Evolutionary conservation across 306 rosid species (phyloP).

Genomic region (Quercus wislizeni): DNA sequence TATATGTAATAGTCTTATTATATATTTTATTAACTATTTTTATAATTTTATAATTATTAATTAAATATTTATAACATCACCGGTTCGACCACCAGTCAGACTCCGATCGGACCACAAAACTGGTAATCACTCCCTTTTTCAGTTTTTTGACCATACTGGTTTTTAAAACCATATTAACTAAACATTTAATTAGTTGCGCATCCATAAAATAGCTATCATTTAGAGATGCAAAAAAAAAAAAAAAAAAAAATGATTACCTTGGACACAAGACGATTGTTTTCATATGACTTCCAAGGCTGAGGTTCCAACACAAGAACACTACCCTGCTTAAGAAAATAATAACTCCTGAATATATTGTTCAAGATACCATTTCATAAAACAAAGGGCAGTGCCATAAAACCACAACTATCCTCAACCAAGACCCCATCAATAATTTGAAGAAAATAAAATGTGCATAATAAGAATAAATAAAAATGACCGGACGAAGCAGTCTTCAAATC

Average conservation of each 20-base stretch:
- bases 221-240: background rate
- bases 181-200: background rate
- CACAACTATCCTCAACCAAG: background rate
- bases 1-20: no score
- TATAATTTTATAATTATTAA: no score
- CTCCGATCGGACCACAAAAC: no score
- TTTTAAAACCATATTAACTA: no score
- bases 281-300: slow-evolving; percentile 95
- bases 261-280: slow-evolving; percentile 37
- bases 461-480: slow-evolving; percentile 41
- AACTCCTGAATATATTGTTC: background rate
- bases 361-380: background rate
- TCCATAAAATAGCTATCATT: background rate
- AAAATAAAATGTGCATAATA: background rate
- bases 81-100: no score
- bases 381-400: background rate
- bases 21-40: no score
- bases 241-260: slow-evolving; percentile 35
- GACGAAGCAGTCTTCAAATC: slow-evolving; percentile 77
- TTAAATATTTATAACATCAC: no score
- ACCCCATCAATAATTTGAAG: background rate
- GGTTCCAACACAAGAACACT: slow-evolving; percentile 92
- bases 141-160: no score
- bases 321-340: slow-evolving; percentile 56
- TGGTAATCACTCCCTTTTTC: no score